Base-by-base conservation (phyloP, 768 basidiomycete species). In the Boletus tylopilopsis region DNA sequence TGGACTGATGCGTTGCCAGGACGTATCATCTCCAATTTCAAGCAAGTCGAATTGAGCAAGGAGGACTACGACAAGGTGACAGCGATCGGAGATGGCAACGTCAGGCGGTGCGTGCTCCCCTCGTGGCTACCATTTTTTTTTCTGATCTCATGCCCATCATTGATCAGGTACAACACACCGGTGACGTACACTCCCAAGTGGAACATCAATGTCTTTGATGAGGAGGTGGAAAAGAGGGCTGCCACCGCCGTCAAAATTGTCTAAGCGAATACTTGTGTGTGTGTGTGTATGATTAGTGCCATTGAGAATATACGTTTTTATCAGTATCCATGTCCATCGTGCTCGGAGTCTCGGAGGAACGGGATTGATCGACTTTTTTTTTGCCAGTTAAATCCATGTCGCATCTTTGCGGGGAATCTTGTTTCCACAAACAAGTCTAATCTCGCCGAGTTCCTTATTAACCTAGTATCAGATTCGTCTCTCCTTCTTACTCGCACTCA, bases 11-110 rank as follows among this genome's bases (percentile, higher is more conserved):
- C 27, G 7, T 10, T 37, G 43, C 34, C 52, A 74, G 79, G 73
- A 4, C 85, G 87, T 34, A 85, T 90, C 69, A 64, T 74, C 45
- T 83, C 82, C 53, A 91, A 93, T 74, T 89, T 90, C 73, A 65
- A 87, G 70, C 84, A 90, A 61, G 75, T 90, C 45, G 74, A 76
- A 59, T 71, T 92, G 45, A 76, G 73, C 62, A 61, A 81, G 56
- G 84, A 81, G 46, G 86, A 90, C 61, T 87, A 81, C 55, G 76
- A 87, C 52, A 76, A 70, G 59, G 59, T 67, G 59, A 64, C 67
- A 27, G 66, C 66, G 11, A 64, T 79, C 42, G 77, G 76, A 3
- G 60, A 57, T 29, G 63, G 66, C 42, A 72, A 73, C 53, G 56
- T 56, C 7, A 64, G 66, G 47, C 67, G 76, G 65, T 70, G 32